A percentile compares a stretch with the other conserved stretches of the same genome.
Conservation (phyloP, 2,329 filamentous ascomycete genomes). For the Pseudopithomyces maydicus region DNA sequence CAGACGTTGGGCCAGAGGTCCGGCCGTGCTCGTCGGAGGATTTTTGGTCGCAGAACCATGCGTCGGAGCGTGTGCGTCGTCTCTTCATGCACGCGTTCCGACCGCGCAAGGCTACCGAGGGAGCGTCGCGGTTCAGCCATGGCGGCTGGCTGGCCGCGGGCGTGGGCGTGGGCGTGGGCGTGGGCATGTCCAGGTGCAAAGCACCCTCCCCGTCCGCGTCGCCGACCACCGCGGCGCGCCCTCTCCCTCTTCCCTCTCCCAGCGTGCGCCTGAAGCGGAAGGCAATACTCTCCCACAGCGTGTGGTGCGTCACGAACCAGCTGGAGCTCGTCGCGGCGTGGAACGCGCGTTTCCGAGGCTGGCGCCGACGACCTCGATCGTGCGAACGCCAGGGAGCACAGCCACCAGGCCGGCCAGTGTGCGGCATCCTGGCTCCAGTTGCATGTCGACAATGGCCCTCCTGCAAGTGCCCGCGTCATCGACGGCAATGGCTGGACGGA, state of each 20-base stretch:
- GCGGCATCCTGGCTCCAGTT: not conserved
- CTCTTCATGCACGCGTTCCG: conserved; percentile 13
- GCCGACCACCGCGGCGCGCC: conserved; percentile 26
- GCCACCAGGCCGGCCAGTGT: conserved; percentile 9
- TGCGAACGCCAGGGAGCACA: conserved; percentile 13
- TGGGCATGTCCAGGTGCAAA: no score
- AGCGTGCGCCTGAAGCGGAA: conserved; percentile 17
- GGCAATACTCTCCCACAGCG: conserved; percentile 13
- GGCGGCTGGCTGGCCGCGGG: not conserved
- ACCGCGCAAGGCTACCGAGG: not conserved
- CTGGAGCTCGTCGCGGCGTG: conserved; percentile 6
- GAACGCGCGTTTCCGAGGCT: conserved; percentile 10
- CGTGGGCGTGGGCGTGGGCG: no score
- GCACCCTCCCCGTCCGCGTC: conserved; percentile 13
- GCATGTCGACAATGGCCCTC: not conserved
- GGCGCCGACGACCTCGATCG: not conserved
- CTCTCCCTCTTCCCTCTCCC: no score
- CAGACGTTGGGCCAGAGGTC: not conserved
- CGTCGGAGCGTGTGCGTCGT: conserved; percentile 7
- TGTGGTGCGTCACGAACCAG: conserved; percentile 12
- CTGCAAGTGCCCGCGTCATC: not conserved
- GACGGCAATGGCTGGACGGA: conserved; percentile 11
- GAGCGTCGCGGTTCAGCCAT: not conserved
- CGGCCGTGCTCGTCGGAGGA: not conserved
- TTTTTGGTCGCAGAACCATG: not conserved